These are phyloP conservation scores for Exophiala mesophila DNA, from an alignment of 2,329 filamentous ascomycete species.

Conservation along the genomic window DNA sequence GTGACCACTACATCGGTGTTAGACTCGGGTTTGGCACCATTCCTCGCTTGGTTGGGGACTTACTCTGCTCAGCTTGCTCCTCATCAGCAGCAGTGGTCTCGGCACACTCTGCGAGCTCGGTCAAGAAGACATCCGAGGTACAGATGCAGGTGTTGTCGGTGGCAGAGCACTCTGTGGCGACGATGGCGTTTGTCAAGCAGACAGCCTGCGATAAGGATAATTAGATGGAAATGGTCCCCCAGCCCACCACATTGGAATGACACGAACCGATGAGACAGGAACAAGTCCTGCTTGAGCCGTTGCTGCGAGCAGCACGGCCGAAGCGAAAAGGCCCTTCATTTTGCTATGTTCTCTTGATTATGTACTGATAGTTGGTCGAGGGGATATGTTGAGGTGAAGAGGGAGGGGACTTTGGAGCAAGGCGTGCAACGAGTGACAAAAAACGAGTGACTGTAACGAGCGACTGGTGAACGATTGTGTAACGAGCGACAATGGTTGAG, in stretches of 20 bases:
- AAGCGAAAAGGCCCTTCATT: neutral
- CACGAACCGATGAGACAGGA: neutral
- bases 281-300: neutral
- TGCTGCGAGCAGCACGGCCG: neutral
- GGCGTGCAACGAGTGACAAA: neutral
- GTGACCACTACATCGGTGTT: neutral
- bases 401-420: neutral
- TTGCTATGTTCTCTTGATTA: neutral
- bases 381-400: neutral
- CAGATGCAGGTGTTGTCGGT: conserved; percentile 11
- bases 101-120: conserved; percentile 7
- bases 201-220: conserved; percentile 11
- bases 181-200: conserved; percentile 13
- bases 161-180: conserved; percentile 10
- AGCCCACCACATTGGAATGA: no score
- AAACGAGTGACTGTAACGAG: neutral
- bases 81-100: neutral
- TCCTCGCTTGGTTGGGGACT: neutral
- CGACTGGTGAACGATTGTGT: neutral
- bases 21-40: neutral
- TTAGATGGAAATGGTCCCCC: no score
- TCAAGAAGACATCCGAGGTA: conserved; percentile 7
- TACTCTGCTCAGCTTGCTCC: neutral
- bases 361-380: neutral
- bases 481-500: neutral